A percentile compares a stretch with the other conserved stretches of the same genome.
phyloP scores from a whole-genome alignment of 2,329 filamentous ascomycete genomes.

The Neonectria punicea region DNA sequence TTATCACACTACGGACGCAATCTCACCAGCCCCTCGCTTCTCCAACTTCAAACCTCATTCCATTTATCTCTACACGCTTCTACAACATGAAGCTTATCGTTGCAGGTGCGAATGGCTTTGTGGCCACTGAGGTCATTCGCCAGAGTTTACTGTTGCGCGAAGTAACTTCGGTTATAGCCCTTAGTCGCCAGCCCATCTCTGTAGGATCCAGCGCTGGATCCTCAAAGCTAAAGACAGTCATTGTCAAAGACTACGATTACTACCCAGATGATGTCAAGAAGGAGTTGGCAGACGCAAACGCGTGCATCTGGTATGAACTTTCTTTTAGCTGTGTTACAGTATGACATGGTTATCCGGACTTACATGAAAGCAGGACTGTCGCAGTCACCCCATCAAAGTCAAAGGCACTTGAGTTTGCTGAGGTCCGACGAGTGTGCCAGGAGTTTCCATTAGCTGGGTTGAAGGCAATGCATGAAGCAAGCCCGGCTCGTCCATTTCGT shows the following conservation, averaged over 20 bases:
- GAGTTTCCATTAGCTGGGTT: conserved; percentile 47
- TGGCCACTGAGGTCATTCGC: conserved; percentile 56
- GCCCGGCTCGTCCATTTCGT: conserved; percentile 48
- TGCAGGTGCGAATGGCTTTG: conserved; percentile 54
- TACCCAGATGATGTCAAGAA: conserved; percentile 53
- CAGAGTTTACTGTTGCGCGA: conserved; percentile 50
- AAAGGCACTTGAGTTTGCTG: conserved; percentile 45
- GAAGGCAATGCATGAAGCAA: conserved; percentile 48
- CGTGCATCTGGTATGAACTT: conserved; percentile 53
- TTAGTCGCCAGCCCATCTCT: conserved; percentile 51
- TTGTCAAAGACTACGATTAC: conserved; percentile 52
- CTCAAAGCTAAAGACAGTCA: conserved; percentile 53
- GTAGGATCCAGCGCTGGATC: conserved; percentile 36
- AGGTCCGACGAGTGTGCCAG: conserved; percentile 54
- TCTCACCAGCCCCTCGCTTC: background rate
- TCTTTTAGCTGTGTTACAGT: background rate
- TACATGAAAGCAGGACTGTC: conserved; percentile 42
- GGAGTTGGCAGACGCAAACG: conserved; percentile 53
- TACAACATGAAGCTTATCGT: conserved; percentile 57
- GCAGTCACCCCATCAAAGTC: conserved; percentile 54
- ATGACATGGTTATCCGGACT: background rate
- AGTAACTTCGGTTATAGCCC: conserved; percentile 54
- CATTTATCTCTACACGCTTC: too few relatives aligned
- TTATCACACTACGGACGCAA: background rate
- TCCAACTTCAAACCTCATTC: background rate